Evolutionary conservation across 192 early-diverging fungal genomes (phyloP).

Genomic region (Coemansia sp.): DNA sequence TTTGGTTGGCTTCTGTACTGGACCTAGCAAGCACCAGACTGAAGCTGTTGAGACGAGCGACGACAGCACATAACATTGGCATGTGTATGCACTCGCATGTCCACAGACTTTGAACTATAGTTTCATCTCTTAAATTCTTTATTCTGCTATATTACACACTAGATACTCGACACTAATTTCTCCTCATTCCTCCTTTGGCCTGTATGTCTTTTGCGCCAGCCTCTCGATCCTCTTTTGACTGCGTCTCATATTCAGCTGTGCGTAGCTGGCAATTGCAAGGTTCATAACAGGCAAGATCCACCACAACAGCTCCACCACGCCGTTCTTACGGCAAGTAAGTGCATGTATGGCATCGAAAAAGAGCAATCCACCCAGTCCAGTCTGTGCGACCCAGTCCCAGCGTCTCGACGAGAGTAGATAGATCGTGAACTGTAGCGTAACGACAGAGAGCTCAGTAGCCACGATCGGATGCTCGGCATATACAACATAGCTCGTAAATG

Average conservation of each 20-base stretch:
- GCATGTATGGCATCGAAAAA: constrained; percentile 11
- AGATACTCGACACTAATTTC: background rate
- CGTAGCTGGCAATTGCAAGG: constrained; percentile 27
- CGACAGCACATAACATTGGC: background rate
- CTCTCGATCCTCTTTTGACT: constrained; percentile 23
- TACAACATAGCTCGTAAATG: constrained; percentile 19
- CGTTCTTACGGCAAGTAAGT: constrained; percentile 18
- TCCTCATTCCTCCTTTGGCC: constrained; percentile 25
- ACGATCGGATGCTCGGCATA: constrained; percentile 29
- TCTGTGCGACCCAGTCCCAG: constrained; percentile 21
- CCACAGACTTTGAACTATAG: background rate
- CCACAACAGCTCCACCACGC: constrained; percentile 29
- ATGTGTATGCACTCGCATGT: background rate
- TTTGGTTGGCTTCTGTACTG: constrained; percentile 59
- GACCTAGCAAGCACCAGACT: background rate
- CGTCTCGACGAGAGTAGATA: constrained; percentile 35
- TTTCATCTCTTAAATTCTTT: background rate
- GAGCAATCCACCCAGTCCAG: constrained; percentile 1
- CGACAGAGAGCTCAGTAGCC: constrained; percentile 38
- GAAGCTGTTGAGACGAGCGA: background rate
- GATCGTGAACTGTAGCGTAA: constrained; percentile 38
- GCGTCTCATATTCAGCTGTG: constrained; percentile 47
- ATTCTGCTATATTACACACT: background rate
- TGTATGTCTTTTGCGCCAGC: constrained; percentile 14
- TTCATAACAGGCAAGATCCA: constrained; percentile 36